A percentile compares a stretch with the other conserved stretches of the same genome.
Evolutionary conservation across 768 basidiomycete species (phyloP).

Genomic region (Calocera viscosa): DNA sequence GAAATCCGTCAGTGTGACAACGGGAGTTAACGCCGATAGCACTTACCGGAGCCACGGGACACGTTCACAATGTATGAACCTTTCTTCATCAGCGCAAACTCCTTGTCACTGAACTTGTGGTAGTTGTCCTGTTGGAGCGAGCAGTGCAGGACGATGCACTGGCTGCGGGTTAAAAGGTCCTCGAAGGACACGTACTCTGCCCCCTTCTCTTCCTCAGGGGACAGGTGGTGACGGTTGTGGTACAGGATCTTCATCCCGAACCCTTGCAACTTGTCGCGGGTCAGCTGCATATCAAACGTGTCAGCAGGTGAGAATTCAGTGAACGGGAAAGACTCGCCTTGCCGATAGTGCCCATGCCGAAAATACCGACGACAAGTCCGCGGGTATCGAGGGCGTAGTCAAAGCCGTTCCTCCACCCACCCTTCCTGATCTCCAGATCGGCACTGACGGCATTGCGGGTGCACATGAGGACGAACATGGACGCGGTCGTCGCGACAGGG

Average conservation of each 20-base stretch:
- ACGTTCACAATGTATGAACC: conserved; percentile 26
- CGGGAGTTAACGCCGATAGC: not conserved
- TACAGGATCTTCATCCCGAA: conserved; percentile 28
- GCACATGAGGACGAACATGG: conserved; percentile 17
- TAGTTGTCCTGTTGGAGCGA: conserved; percentile 22
- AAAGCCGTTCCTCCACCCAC: conserved; percentile 15
- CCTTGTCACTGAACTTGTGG: conserved; percentile 18
- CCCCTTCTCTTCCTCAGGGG: conserved; percentile 18
- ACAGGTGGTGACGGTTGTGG: conserved; percentile 22
- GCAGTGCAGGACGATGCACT: conserved; percentile 21
- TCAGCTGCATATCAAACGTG: conserved; percentile 9
- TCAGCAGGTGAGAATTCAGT: not conserved
- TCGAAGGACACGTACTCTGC: conserved; percentile 22
- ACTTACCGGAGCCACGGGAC: conserved; percentile 21
- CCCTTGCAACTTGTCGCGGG: conserved; percentile 20
- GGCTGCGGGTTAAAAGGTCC: conserved; percentile 20
- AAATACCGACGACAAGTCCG: conserved; percentile 23
- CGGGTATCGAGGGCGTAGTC: conserved; percentile 15
- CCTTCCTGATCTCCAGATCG: conserved; percentile 15
- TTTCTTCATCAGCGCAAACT: conserved; percentile 23
- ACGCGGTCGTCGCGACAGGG: conserved; percentile 12
- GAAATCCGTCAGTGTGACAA: not conserved
- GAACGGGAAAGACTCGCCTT: conserved; percentile 13
- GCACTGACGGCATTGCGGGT: not conserved
- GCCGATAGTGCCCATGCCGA: conserved; percentile 30